phyloP scores from a whole-genome alignment of 1,284 basidiomycete genomes.

The Marasmius tenuissimus region DNA sequence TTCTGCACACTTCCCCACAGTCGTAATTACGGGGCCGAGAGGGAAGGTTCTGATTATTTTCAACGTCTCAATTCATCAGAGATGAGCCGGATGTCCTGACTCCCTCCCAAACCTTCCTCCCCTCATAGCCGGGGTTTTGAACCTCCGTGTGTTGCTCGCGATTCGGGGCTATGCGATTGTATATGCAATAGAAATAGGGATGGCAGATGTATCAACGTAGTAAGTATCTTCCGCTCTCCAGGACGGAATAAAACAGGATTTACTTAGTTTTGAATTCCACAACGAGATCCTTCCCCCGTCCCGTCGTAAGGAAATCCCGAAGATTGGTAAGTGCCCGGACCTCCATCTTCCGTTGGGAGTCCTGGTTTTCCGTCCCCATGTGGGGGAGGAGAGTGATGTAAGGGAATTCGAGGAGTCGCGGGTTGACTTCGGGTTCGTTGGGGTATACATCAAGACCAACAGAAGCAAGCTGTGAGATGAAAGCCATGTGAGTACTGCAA shows the following conservation, averaged over 20 bases:
- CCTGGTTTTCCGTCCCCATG: slow-evolving; percentile 86
- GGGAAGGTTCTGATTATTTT: too few species aligned
- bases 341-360: slow-evolving; percentile 84
- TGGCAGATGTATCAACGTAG: neutral
- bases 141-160: too few species aligned
- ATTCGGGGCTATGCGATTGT: too few species aligned
- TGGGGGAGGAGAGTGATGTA: slow-evolving; percentile 87
- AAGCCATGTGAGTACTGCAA: slow-evolving; percentile 6
- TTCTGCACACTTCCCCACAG: too few species aligned
- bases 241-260: neutral
- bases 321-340: slow-evolving; percentile 74
- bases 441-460: slow-evolving; percentile 92
- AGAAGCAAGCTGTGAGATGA: slow-evolving; percentile 60
- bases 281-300: slow-evolving; percentile 66
- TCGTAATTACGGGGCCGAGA: too few species aligned
- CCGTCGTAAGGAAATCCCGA: slow-evolving; percentile 62
- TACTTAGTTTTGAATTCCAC: slow-evolving; percentile 47
- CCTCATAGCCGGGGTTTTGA: too few species aligned
- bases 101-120: too few species aligned
- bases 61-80: too few species aligned
- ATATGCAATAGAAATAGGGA: neutral
- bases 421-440: slow-evolving; percentile 85
- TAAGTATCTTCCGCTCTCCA: neutral
- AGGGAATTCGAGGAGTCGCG: slow-evolving; percentile 74
- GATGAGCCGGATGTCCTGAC: too few species aligned